Conservation (phyloP, 2,329 filamentous ascomycete species). For the Colletotrichum lini region DNA sequence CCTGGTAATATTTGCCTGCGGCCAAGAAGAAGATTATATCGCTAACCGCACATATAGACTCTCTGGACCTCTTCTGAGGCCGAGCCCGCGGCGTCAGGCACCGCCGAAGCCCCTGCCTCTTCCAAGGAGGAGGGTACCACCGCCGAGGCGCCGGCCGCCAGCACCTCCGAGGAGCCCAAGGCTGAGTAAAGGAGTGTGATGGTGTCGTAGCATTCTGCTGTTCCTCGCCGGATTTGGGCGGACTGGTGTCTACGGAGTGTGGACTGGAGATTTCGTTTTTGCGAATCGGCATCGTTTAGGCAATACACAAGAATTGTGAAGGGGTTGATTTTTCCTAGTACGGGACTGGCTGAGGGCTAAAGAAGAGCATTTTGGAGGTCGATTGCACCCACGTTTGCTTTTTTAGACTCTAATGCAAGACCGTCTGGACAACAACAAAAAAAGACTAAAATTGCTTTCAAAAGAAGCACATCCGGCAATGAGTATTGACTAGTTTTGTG, state of each 20-base stretch:
- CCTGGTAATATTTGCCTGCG: conserved; percentile 72
- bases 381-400: conserved; percentile 61
- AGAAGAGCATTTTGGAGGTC: conserved; percentile 65
- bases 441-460: conserved; percentile 64
- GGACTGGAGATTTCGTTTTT: conserved; percentile 71
- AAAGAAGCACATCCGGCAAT: conserved; percentile 46
- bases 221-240: conserved; percentile 62
- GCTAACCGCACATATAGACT: conserved; percentile 72
- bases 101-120: conserved; percentile 70
- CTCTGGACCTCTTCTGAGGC: conserved; percentile 99
- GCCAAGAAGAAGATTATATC: not conserved
- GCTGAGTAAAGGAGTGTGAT: conserved; percentile 64
- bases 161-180: conserved; percentile 77
- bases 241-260: conserved; percentile 76
- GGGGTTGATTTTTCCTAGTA: conserved; percentile 56
- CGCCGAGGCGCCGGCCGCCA: conserved; percentile 52
- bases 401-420: conserved; percentile 70
- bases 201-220: conserved; percentile 46
- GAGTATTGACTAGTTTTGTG: not conserved
- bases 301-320: conserved; percentile 57
- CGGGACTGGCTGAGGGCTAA: conserved; percentile 57
- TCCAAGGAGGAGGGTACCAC: conserved; percentile 45
- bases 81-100: conserved; percentile 76
- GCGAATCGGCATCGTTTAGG: conserved; percentile 65
- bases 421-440: conserved; percentile 70